Conservation (phyloP, 2,329 filamentous ascomycete species). For the Trichoderma sp. region DNA sequence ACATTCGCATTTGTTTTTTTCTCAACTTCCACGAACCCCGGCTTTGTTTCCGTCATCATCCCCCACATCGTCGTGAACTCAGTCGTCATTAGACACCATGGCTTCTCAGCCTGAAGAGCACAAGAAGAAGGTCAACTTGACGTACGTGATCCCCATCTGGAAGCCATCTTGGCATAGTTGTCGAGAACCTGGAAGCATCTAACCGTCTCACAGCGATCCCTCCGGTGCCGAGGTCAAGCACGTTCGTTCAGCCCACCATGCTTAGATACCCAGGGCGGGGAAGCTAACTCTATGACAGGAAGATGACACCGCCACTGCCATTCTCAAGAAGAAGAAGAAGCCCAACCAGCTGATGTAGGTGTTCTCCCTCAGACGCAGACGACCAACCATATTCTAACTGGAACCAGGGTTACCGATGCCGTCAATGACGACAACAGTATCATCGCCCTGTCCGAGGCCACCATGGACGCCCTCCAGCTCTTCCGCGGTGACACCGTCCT, state of each 20-base stretch:
- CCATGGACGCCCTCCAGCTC: conserved; percentile 96
- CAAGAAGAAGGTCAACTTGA: conserved; percentile 82
- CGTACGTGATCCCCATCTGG: conserved; percentile 54
- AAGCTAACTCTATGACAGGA: conserved; percentile 56
- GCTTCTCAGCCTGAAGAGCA: conserved; percentile 66
- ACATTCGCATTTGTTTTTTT: conserved; percentile 7
- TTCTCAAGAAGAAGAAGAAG: conserved; percentile 99
- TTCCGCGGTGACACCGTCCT: conserved; percentile 98
- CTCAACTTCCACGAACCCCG: conserved; percentile 19
- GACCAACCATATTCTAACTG: conserved; percentile 29
- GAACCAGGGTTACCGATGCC: conserved; percentile 89
- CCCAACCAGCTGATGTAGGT: conserved; percentile 94
- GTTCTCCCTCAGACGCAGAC: not conserved
- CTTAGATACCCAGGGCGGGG: conserved; percentile 26
- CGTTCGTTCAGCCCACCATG: conserved; percentile 53
- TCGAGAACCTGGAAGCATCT: conserved; percentile 35
- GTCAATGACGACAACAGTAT: conserved; percentile 99
- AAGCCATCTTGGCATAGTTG: not conserved
- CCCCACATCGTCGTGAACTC: conserved; percentile 22
- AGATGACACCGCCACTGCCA: conserved; percentile 91
- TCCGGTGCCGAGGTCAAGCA: conserved; percentile 86
- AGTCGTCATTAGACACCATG: conserved; percentile 57
- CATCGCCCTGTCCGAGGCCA: conserved; percentile 96
- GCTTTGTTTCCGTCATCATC: conserved; percentile 31
- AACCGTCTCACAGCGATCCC: conserved; percentile 66